phyloP scores from a whole-genome alignment of 441 rosid species.

The Adansonia gregorii region DNA sequence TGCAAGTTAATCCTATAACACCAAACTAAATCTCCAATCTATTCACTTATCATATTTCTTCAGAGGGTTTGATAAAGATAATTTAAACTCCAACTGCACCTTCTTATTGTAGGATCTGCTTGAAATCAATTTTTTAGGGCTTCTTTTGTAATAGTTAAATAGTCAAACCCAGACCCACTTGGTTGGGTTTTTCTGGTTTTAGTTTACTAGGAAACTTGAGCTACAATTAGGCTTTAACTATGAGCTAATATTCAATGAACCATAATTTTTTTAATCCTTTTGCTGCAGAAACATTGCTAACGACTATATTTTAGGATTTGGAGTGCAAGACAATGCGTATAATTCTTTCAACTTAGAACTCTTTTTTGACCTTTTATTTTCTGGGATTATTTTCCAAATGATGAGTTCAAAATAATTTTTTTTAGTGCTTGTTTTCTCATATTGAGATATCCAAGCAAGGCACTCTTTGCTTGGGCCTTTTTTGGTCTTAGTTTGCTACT shows the following conservation, averaged over 20 bases:
- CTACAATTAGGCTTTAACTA: neutral
- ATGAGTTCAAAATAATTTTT: neutral
- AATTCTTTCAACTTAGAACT: neutral
- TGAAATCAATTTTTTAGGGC: neutral
- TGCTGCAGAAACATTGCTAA: neutral
- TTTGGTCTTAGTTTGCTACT: neutral
- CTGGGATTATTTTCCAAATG: neutral
- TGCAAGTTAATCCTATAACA: too few species aligned
- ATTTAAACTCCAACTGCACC: neutral
- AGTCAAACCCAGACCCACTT: neutral
- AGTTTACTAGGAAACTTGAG: neutral
- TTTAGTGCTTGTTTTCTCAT: neutral
- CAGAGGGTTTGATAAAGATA: neutral
- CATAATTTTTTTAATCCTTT: slow-evolving; percentile 11
- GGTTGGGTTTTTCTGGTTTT: neutral
- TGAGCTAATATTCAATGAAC: neutral
- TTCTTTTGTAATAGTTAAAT: neutral
- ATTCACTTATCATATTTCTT: neutral
- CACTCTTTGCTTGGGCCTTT: neutral
- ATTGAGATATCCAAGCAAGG: neutral
- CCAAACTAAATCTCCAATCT: neutral
- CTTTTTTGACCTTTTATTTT: neutral
- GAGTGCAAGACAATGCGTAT: neutral
- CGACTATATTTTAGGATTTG: neutral
- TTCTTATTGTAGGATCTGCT: neutral